Conservation (phyloP, 768 basidiomycete species). For the Boletus tylopilopsis region DNA sequence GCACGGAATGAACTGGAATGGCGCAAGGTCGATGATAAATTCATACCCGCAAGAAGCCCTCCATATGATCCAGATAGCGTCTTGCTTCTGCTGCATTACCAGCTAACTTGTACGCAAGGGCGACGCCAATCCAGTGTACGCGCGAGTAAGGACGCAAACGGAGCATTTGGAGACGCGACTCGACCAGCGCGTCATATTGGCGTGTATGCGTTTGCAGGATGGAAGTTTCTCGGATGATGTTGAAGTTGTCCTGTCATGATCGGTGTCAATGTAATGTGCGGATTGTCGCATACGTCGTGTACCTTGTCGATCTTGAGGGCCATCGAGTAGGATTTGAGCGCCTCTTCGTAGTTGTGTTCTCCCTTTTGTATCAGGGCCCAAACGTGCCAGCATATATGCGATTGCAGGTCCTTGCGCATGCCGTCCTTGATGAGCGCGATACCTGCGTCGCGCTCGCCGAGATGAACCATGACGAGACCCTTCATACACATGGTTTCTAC, state of each 20-base stretch:
- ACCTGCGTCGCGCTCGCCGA: slow-evolving; percentile 78
- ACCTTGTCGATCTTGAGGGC: slow-evolving; percentile 90
- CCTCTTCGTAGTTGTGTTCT: slow-evolving; percentile 93
- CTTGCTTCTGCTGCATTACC: slow-evolving; percentile 69
- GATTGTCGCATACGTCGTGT: slow-evolving; percentile 19
- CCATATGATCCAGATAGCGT: slow-evolving; percentile 70
- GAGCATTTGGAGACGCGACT: slow-evolving; percentile 79
- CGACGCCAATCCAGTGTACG: slow-evolving; percentile 86
- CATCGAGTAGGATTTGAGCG: slow-evolving; percentile 87
- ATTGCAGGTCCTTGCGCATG: slow-evolving; percentile 72
- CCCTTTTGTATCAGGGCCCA: slow-evolving; percentile 93
- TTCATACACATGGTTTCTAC: slow-evolving; percentile 96
- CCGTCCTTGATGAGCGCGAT: slow-evolving; percentile 83
- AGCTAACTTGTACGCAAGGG: slow-evolving; percentile 84
- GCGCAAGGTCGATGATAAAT: not conserved
- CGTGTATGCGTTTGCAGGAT: slow-evolving; percentile 87
- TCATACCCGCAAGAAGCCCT: slow-evolving; percentile 63
- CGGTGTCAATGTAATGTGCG: slow-evolving; percentile 1
- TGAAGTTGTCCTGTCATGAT: slow-evolving; percentile 76
- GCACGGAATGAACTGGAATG: slow-evolving; percentile 6
- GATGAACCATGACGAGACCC: slow-evolving; percentile 79
- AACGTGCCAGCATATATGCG: slow-evolving; percentile 98
- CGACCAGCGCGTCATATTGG: slow-evolving; percentile 70
- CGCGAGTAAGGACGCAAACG: slow-evolving; percentile 77
- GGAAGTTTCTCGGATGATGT: slow-evolving; percentile 88